These are phyloP conservation scores for Chamaecrista fasciculata DNA, from an alignment of 306 rosid genomes.

Conservation along the genomic window DNA sequence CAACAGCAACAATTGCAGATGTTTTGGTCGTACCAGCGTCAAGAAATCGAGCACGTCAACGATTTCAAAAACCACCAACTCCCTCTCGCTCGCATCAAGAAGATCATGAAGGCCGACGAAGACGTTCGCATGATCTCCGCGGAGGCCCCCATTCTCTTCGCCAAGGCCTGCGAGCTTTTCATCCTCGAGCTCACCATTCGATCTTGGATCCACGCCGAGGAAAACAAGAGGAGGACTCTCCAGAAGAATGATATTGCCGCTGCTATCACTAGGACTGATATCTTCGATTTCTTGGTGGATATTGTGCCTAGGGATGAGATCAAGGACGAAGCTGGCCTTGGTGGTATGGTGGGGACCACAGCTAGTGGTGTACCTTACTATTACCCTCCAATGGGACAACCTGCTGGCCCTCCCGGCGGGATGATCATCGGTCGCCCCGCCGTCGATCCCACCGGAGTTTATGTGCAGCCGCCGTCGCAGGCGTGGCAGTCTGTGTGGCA, in stretches of 20 bases:
- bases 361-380: slow-evolving; percentile 88
- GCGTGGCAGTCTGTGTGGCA: slow-evolving; percentile 99
- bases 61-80: slow-evolving; percentile 99
- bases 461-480: slow-evolving; percentile 91
- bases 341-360: slow-evolving; percentile 58
- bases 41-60: slow-evolving; percentile 87
- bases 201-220: slow-evolving; percentile 99
- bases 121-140: slow-evolving; percentile 99
- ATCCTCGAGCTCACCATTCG: slow-evolving; percentile 96
- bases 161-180: slow-evolving; percentile 98
- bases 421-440: slow-evolving; percentile 95
- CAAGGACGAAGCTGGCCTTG: slow-evolving; percentile 75
- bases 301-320: slow-evolving; percentile 96
- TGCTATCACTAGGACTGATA: slow-evolving; percentile 88
- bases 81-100: slow-evolving; percentile 95
- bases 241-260: slow-evolving; percentile 98
- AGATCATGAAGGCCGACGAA: slow-evolving; percentile 99
- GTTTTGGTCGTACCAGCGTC: slow-evolving; percentile 96
- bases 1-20: slow-evolving; percentile 96
- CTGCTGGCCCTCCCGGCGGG: slow-evolving; percentile 63
- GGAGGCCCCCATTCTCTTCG: slow-evolving; percentile 87
- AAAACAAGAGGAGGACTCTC: slow-evolving; percentile 87
- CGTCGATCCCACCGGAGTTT: slow-evolving; percentile 76
- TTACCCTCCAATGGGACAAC: slow-evolving; percentile 94
- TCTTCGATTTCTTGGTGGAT: slow-evolving; percentile 84